phyloP scores from a whole-genome alignment of 1,284 basidiomycete genomes.

The Vanrija humicola region DNA sequence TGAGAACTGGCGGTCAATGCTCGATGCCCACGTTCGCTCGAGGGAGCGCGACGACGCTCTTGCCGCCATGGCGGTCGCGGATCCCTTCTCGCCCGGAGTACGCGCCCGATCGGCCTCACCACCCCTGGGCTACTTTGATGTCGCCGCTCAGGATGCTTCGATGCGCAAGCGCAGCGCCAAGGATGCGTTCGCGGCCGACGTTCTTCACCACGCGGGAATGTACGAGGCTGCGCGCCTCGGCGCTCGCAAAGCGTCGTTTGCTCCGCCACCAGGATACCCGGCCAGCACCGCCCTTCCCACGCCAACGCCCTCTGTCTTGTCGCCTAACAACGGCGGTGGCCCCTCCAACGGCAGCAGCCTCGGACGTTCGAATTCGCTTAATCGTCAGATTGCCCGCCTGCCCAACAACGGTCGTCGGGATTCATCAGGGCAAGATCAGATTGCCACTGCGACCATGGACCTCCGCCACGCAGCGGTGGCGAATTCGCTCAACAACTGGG shows the following conservation, averaged over 20 bases:
- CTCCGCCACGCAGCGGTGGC: constrained; percentile 23
- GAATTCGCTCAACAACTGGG: constrained; percentile 14
- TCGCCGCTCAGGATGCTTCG: neutral
- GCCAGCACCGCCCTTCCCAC: constrained; percentile 8
- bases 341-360: constrained; percentile 1
- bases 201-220: constrained; percentile 15
- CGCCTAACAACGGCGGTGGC: neutral
- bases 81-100: neutral
- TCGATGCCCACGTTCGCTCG: constrained; percentile 17
- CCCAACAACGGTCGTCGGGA: constrained; percentile 24
- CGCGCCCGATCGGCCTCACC: constrained; percentile 20
- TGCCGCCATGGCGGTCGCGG: neutral
- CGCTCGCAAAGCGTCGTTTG: constrained; percentile 16
- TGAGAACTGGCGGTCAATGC: constrained; percentile 19
- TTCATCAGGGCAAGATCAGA: constrained; percentile 25
- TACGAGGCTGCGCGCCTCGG: constrained; percentile 19
- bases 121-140: constrained; percentile 10
- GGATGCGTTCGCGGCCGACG: constrained; percentile 16
- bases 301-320: constrained; percentile 4
- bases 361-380: constrained; percentile 33
- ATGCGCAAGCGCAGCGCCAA: constrained; percentile 18
- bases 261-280: constrained; percentile 1
- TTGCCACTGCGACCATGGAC: constrained; percentile 9
- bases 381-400: constrained; percentile 33
- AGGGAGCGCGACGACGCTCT: constrained; percentile 2